Evolutionary conservation across 805 yeast genomes (phyloP), one percentile per base, ranked within the genome.

Genomic region (Yarrowia keelungensis): DNA sequence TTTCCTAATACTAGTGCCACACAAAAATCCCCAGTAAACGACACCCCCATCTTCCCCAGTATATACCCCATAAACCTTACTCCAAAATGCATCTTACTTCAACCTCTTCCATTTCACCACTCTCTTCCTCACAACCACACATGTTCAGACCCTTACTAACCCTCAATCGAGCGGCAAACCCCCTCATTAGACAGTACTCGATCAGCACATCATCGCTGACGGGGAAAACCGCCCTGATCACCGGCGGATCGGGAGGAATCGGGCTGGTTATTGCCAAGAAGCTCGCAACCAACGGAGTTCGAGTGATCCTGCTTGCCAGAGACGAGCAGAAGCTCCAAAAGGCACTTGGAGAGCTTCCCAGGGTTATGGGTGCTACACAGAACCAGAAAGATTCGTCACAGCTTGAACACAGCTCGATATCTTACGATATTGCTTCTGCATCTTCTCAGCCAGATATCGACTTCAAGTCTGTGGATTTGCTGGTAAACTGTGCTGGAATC

Each of bases 181-280:
- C 46, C 10, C 47, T 42, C 26, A 22, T 41, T 41, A 47, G 62
- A 56, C 47, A 56, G 39, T 56, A 56, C 39, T 56, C 62, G 16
- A 26, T 36, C 9, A 5, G 39, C 4, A 15, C 62, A 10, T 22
- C 62, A 0, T 9, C 47, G 1, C 5, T 56, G 22, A 8, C 46
- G 2, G 61, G 62, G 9, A 73, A 70, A 51, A 67, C 67, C 36
- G 70, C 72, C 15, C 69, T 74, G 22, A 46, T 89, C 1, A 88
- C 92, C 0, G 95, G 95, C 0, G 92, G 89, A 0, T 86, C 92
- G 0, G 78, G 83, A 54, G 94, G 95, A 0, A 79, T 89, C 14
- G 95, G 95, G 0, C 77, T 80, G 3, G 82, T 82, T 0, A 83
- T 90, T 16, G 88, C 92, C 0, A 71, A 74, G 42, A 75, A 73